phyloP scores from a whole-genome alignment of 148 eudicot species.

The Spergularia marina region DNA sequence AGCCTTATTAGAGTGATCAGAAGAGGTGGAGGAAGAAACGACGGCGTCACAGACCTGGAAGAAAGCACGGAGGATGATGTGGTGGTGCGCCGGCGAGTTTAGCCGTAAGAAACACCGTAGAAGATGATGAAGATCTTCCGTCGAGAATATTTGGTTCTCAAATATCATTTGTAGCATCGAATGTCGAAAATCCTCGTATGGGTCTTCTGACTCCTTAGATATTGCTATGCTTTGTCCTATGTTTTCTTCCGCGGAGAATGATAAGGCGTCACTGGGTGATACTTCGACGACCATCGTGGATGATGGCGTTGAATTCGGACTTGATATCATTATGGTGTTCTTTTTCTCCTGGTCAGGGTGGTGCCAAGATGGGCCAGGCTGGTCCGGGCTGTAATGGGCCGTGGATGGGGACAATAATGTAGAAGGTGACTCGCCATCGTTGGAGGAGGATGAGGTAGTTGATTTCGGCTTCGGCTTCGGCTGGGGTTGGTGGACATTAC shows the following conservation, averaged over 20 bases:
- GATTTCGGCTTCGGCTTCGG: constrained; percentile 29
- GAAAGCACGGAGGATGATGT: constrained; percentile 49
- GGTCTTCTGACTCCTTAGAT: constrained; percentile 50
- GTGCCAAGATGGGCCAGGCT: not conserved
- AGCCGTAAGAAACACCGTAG: constrained; percentile 50
- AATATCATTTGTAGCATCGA: constrained; percentile 64
- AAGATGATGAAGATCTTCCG: constrained; percentile 49
- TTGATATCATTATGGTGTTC: too few species aligned
- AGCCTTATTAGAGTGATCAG: not conserved
- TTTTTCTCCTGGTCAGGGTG: not conserved
- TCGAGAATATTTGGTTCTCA: constrained; percentile 44
- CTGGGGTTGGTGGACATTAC: constrained; percentile 35
- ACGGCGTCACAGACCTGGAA: constrained; percentile 48
- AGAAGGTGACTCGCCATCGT: not conserved
- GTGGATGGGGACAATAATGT: not conserved
- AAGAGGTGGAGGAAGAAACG: constrained; percentile 4
- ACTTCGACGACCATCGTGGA: too few species aligned
- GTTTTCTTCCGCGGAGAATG: not conserved
- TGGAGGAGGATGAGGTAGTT: constrained; percentile 8
- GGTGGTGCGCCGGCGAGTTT: constrained; percentile 50
- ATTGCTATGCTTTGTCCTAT: constrained; percentile 38
- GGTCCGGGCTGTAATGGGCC: not conserved
- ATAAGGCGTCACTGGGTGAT: not conserved
- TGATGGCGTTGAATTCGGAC: not conserved
- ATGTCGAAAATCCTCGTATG: constrained; percentile 48